Base-by-base conservation (phyloP, 2,329 filamentous ascomycete species). In the Sporothrix mexicana region DNA sequence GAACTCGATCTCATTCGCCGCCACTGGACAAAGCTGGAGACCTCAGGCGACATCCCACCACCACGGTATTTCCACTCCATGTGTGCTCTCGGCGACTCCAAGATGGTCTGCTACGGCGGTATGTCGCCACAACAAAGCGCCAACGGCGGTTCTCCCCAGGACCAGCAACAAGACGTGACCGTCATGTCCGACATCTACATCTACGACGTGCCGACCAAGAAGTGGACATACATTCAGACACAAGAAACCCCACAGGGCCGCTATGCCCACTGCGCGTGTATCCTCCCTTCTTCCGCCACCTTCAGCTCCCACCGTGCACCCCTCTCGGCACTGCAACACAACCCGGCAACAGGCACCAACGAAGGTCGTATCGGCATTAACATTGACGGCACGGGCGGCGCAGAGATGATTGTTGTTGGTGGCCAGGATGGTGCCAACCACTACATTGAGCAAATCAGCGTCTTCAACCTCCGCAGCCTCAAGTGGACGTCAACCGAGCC, bases 161-260 rank as follows among this genome's bases (percentile, higher is more conserved):
- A 95, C 75, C 85, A 90, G 71, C 92, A 94, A 77, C 90, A 94
- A 51, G 95, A 98, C 78, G 93, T 98, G 4, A 92, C 94, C 1
- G 96, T 98, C 72, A 98, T 99, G 95, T 98, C 95, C 7, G 96
- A 99, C 82, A 94, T 98, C 72, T 93, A 98, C 81, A 93, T 99
- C 45, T 98, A 94, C 81, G 95, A 99, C 80, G 93, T 96, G 1
- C 87, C 89, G 0, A 92, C 92, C 0, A 91, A 88, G 78, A 92
- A 87, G 66, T 99, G 96, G 96, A 95, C 93, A 23, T 93, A 91
- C 74, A 90, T 99, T 59, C 88, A 91, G 0, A 91, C 94, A 0
- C 88, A 90, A 64, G 94, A 98, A 72, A 87, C 93, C 0, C 96
- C 96, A 0, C 94, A 98, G 81, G 96, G 96, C 53, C 90, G 96